Base-by-base conservation (phyloP, 129 eudicot genomes). In the Tagetes patula region DNA sequence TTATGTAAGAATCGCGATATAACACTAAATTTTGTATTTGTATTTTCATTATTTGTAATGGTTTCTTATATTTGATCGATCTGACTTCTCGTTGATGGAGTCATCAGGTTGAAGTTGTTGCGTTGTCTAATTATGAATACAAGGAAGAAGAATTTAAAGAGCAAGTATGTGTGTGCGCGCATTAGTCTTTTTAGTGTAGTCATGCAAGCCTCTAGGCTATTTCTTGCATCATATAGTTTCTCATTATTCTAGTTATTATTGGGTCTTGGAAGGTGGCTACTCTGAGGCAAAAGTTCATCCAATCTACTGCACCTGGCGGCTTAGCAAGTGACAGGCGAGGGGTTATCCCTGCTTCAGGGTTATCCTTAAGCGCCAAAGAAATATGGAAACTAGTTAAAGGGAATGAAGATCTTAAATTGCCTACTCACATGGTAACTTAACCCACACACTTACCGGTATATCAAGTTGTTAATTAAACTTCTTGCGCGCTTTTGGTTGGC, bases 301-400 rank as follows among this genome's bases (percentile, higher is more conserved):
- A 90, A 70, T 95, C 97, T 41, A 91, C 91, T 54, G 96, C 94
- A 47, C 99, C 99, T 76, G 97, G 99, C 20, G 97, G 99, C 39
- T 87, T 95, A 80, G 99, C 99, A 50, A 97, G 99, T 71, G 99
- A 95, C 73, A 92, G 99, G 76, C 93, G 96, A 73, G 99, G 94
- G 1, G 99, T 91, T 3, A 96, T 95, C 68, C 99, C 99, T 42
- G 99, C 97, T 42, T 95, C 99, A 53, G 99, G 97, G 13, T 95
- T 95, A 85, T 88, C 99, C 46, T 95, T 90, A 63, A 95, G 97
- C 78, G 79, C 99, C 13, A 97, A 90, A 71, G 91, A 95, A 64
- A 95, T 95, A 55, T 95, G 97, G 99, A 85, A 84, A 85, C 89
- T 95, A 42, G 91, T 95, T 5, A 95, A 85, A 65, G 99, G 91